Base-by-base conservation (phyloP, 179 eudicot genomes). In the Beta macrorhiza region DNA sequence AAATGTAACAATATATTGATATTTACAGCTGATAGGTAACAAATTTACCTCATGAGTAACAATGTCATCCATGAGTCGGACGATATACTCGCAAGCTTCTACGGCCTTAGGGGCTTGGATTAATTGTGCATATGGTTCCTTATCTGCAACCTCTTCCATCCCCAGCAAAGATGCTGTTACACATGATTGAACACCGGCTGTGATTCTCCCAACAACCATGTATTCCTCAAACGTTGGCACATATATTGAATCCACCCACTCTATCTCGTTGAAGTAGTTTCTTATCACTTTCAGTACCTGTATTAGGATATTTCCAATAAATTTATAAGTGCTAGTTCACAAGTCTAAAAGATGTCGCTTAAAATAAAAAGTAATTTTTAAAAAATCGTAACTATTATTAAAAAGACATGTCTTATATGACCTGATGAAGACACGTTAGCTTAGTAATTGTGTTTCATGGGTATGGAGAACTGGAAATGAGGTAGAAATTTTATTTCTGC, bases 11-110 rank as follows among this genome's bases (percentile, higher is more conserved):
- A 25, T 25, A 25, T 25, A 25, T 25, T 25, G 25, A 25, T 25
- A 25, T 25, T 25, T 25, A 25, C 25, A 25, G 25, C 25, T 25
- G 25, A 25, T 25, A 25, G 25, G 25, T 25, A 25, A 25, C 25
- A 25, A 25, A 25, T 25, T 25, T 77, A 78, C 80, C 80, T 78
- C 73, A 15, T 65, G 73, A 78, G 67, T 78, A 65, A 78, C 80
- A 51, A 78, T 78, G 73, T 78, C 80, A 52, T 78, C 80, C 80
- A 65, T 78, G 32, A 78, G 80, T 11, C 80, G 61, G 13, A 71
- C 73, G 16, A 78, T 67, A 51, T 64, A 37, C 51, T 78, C 63
- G 20, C 73, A 52, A 15, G 80, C 80, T 65, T 44, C 15, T 4
- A 78, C 49, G 15, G 63, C 80, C 22, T 51, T 78, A 7, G 72